Percentiles rank a stretch among this genome's conserved stretches.
These are phyloP conservation scores for Hypomontagnella monticulosa DNA, from an alignment of 495 filamentous ascomycete species.

Conservation along the genomic window DNA sequence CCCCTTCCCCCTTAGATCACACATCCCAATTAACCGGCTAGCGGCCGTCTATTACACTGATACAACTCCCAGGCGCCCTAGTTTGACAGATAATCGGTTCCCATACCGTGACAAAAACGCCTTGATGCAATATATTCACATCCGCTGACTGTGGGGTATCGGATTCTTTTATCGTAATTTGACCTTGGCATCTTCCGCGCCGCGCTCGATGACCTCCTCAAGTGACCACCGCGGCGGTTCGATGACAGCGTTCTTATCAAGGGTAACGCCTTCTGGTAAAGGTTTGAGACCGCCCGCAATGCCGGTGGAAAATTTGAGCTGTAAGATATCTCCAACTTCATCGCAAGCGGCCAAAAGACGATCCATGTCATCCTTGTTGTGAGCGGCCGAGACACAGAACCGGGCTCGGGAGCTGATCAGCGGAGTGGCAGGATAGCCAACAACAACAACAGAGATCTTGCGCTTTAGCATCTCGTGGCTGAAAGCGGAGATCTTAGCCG, in stretches of 20 bases:
- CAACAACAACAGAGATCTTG: slow-evolving; percentile 98
- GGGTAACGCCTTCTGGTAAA: slow-evolving; percentile 70
- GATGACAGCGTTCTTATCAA: slow-evolving; percentile 70
- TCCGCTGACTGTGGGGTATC: slow-evolving; percentile 13
- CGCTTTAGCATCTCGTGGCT: slow-evolving; percentile 97
- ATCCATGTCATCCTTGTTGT: slow-evolving; percentile 98
- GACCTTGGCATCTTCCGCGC: slow-evolving; percentile 80
- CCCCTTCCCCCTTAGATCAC: slow-evolving; percentile 8
- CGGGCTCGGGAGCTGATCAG: slow-evolving; percentile 92
- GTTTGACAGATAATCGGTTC: slow-evolving; percentile 38
- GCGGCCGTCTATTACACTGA: slow-evolving; percentile 32
- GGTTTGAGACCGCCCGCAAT: slow-evolving; percentile 87
- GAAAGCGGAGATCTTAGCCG: slow-evolving; percentile 97
- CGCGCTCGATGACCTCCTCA: slow-evolving; percentile 79
- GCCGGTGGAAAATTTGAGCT: slow-evolving; percentile 95
- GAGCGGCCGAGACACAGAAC: slow-evolving; percentile 94
- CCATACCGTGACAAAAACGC: slow-evolving; percentile 41
- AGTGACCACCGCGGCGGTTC: slow-evolving; percentile 83
- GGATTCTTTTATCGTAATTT: slow-evolving; percentile 63
- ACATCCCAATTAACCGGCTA: slow-evolving; percentile 33
- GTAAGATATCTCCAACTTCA: slow-evolving; percentile 88
- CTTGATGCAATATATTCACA: slow-evolving; percentile 36
- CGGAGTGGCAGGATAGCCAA: slow-evolving; percentile 97
- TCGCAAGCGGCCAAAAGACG: slow-evolving; percentile 89
- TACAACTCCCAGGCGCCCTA: slow-evolving; percentile 46